A percentile compares a stretch with the other conserved stretches of the same genome.
Conservation (phyloP, 106 monocot species). For the Dioscorea zingiberensis region DNA sequence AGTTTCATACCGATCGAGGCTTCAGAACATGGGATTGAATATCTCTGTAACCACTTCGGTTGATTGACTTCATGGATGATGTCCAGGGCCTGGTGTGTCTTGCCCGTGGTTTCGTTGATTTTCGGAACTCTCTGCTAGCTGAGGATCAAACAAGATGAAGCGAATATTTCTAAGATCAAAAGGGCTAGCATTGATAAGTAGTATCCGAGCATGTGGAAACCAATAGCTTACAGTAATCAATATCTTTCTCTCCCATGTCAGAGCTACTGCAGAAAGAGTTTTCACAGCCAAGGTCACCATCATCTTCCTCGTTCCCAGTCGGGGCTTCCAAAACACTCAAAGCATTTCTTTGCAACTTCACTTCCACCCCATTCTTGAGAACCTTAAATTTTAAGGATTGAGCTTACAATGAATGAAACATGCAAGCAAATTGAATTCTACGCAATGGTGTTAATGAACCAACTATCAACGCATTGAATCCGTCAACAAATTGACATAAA, state of each 20-base stretch:
- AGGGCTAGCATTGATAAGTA: not conserved
- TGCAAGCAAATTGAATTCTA: too few species aligned
- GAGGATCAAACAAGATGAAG: constrained; percentile 7
- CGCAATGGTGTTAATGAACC: too few species aligned
- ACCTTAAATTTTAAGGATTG: constrained; percentile 28
- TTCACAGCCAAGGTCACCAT: constrained; percentile 40
- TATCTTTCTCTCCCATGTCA: constrained; percentile 69
- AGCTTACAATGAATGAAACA: too few species aligned
- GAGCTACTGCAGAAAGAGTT: constrained; percentile 89
- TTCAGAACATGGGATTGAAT: not conserved
- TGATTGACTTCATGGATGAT: constrained; percentile 3
- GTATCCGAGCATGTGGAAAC: not conserved
- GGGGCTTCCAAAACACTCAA: constrained; percentile 82
- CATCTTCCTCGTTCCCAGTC: constrained; percentile 77
- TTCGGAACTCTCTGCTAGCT: constrained; percentile 69
- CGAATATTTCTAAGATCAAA: too few species aligned
- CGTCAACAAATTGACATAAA: too few species aligned
- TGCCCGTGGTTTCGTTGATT: constrained; percentile 61
- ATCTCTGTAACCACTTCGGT: constrained; percentile 27
- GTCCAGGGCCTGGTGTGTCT: constrained; percentile 64
- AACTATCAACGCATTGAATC: too few species aligned
- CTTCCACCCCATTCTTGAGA: constrained; percentile 92
- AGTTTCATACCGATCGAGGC: not conserved
- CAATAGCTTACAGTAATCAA: constrained; percentile 46
- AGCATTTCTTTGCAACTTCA: constrained; percentile 89